Base-by-base conservation (phyloP, 2,329 filamentous ascomycete genomes). In the Ceratocystis cubensis region DNA sequence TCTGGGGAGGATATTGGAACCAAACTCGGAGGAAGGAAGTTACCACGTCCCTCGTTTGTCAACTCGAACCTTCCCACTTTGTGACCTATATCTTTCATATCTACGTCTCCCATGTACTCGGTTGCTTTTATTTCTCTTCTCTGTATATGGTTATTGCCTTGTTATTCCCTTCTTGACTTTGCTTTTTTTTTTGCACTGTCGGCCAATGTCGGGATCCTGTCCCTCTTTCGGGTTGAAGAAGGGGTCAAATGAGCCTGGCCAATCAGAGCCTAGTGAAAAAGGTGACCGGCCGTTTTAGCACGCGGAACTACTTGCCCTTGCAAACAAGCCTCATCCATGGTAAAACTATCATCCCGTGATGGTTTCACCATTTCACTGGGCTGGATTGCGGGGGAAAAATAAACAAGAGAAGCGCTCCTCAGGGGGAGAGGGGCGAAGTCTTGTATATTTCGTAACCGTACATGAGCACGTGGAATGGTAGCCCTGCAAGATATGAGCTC, bases 321-420 rank as follows among this genome's bases (percentile, higher is more conserved):
- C 48, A 25, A 53, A 15, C 37, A 41, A 41, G 37, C 37, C 22
- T 6, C 48, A 53, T 53, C 48, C 48, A 53, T 59, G 30, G 28
- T n/a, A 5, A 20, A 37, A 37, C 56, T 10, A 59, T 37, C 17
- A 37, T 59, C 25, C 56, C 56, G 56, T 59, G 56, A 59, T 59
- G 56, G 56, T 59, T 59, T 59, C 56, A 59, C 56, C 17, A 59
- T 59, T 41, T 41, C 56, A 4, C 30, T 30, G 56, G 37, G 17
- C 56, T 30, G 28, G 56, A 59, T 59, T 59, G 56, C 56, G 56
- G 56, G 56, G 56, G 56, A 37, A 59, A 28, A n/a, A 59, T 17
- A 37, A 37, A 7, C 15, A 59, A 28, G n/a, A 59, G 56, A 59
- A 37, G 25, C 15, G 15, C 28, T n/a, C 2, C 33, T 59, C 30